These are phyloP conservation scores for Leccinum arenicola DNA, from an alignment of 768 basidiomycete species.

Conservation along the genomic window DNA sequence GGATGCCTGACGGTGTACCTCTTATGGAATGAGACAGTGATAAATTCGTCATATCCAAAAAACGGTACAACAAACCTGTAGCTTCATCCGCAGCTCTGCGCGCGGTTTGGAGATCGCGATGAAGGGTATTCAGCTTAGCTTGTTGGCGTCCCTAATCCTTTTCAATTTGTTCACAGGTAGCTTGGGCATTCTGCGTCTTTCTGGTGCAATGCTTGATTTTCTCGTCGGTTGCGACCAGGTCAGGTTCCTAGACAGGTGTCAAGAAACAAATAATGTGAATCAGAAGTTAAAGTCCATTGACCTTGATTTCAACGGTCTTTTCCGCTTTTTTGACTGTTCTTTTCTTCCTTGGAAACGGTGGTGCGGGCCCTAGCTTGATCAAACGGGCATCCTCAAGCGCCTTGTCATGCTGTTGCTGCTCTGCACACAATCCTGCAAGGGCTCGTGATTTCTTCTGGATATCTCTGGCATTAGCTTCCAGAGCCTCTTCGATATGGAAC, in stretches of 20 bases:
- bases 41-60: not conserved
- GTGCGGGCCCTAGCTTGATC: constrained; percentile 81
- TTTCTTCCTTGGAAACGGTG: constrained; percentile 79
- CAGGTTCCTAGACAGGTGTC: constrained; percentile 60
- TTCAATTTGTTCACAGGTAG: constrained; percentile 58
- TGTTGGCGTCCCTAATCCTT: constrained; percentile 55
- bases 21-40: constrained; percentile 36
- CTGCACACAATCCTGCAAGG: constrained; percentile 62
- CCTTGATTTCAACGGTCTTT: constrained; percentile 83
- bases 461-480: constrained; percentile 65
- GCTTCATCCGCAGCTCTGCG: constrained; percentile 71
- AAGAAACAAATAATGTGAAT: not conserved
- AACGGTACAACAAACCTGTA: constrained; percentile 51
- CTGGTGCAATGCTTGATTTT: constrained; percentile 84
- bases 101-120: constrained; percentile 65
- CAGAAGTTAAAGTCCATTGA: constrained; percentile 26
- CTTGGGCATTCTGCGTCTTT: constrained; percentile 69
- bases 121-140: constrained; percentile 51
- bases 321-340: constrained; percentile 85
- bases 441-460: constrained; percentile 75
- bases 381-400: constrained; percentile 71
- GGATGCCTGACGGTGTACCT: constrained; percentile 70
- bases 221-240: constrained; percentile 77
- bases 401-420: constrained; percentile 71
- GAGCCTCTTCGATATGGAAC: constrained; percentile 83